Conservation (phyloP, 441 rosid genomes). For the Populus hybrid region DNA sequence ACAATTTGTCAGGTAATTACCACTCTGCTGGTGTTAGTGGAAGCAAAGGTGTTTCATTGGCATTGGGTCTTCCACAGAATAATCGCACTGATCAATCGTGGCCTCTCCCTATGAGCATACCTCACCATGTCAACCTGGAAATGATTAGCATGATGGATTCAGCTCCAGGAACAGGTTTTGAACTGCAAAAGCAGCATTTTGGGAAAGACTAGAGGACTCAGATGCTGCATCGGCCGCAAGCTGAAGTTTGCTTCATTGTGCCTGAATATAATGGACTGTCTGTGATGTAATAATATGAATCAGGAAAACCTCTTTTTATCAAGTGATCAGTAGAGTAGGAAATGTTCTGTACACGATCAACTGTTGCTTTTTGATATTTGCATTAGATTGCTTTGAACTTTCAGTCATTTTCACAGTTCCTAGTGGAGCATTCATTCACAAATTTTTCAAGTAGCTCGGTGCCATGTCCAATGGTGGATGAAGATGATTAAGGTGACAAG, state of each 20-base stretch:
- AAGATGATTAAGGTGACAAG: neutral
- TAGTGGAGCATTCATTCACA: neutral
- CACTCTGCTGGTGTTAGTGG: conserved; percentile 2
- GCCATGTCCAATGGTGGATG: neutral
- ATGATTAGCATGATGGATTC: conserved; percentile 19
- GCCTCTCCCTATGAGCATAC: conserved; percentile 17
- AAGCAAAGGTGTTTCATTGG: conserved; percentile 25
- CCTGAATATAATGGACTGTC: neutral
- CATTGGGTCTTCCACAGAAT: neutral
- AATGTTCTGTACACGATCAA: neutral
- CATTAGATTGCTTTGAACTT: neutral
- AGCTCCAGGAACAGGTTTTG: conserved; percentile 10
- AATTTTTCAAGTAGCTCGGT: neutral
- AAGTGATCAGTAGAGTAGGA: neutral
- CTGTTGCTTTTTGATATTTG: neutral
- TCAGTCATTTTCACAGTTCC: neutral
- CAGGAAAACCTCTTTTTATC: neutral
- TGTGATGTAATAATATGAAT: neutral
- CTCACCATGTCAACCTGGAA: conserved; percentile 25
- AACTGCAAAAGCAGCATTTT: conserved; percentile 17
- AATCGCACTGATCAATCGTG: neutral
- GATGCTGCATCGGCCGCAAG: neutral
- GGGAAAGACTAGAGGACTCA: neutral
- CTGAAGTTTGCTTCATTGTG: neutral
- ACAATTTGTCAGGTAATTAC: neutral